Evolutionary conservation across 2,329 filamentous ascomycete species (phyloP).

Genomic region (Claviceps pusilla): DNA sequence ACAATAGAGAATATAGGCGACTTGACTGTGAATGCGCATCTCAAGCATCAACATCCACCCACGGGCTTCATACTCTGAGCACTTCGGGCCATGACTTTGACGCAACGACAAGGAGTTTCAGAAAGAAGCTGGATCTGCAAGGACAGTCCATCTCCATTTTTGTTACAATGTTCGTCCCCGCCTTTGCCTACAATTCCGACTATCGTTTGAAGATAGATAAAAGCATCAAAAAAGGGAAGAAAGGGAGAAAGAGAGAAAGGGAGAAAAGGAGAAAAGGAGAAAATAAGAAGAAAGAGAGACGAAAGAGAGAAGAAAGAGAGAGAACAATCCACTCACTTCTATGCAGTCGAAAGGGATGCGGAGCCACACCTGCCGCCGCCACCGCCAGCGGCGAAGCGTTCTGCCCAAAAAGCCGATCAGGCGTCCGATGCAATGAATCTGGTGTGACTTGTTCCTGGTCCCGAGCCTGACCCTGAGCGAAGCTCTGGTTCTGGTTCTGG

Average conservation of each 20-base stretch:
- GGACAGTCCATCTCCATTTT: neutral
- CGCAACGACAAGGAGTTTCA: neutral
- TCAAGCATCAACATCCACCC: neutral
- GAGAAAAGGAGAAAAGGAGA: too few relatives aligned
- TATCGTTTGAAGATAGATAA: too few relatives aligned
- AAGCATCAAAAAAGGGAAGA: too few relatives aligned
- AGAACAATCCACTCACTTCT: slow-evolving; percentile 17
- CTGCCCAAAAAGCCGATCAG: slow-evolving; percentile 4
- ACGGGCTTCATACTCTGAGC: neutral
- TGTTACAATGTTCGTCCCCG: too few relatives aligned
- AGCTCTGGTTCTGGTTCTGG: neutral
- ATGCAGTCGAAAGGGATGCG: slow-evolving; percentile 23
- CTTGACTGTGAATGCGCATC: neutral
- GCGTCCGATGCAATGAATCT: slow-evolving; percentile 9
- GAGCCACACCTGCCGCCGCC: slow-evolving; percentile 14
- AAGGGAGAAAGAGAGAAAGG: too few relatives aligned
- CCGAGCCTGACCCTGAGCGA: neutral
- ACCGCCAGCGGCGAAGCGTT: slow-evolving; percentile 8
- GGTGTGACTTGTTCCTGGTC: slow-evolving; percentile 6
- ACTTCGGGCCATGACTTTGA: neutral
- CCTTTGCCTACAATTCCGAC: too few relatives aligned
- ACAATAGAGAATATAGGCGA: neutral
- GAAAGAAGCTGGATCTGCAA: neutral
- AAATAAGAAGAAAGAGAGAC: neutral
- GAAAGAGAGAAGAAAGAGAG: too few relatives aligned